Evolutionary conservation across 352 stramenopile species (phyloP), one percentile per base, ranked within the genome.

Genomic region (Labyrinthula sp.): DNA sequence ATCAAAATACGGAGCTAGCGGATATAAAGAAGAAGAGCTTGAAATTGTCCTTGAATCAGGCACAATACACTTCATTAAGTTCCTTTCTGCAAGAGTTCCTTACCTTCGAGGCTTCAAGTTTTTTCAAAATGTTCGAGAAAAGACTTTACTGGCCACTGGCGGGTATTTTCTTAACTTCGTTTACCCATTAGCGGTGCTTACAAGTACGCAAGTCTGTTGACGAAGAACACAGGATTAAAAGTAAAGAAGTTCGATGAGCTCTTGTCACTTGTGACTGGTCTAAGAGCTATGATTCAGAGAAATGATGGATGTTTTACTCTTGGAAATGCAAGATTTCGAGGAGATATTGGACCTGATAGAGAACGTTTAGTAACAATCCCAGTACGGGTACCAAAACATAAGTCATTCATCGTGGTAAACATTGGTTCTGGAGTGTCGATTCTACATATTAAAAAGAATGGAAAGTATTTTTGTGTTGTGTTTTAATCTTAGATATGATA

Each of bases 351-450:
- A 5, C 33, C 41, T 3, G 41, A 40, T 6, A 21, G 41, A 18
- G 34, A 49, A 23, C 29, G 34, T 14, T 48, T 49, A 18, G 29
- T 48, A 14, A 41, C 41, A 6, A 14, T 8, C 4, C 29, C 41
- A 7, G 29, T n/a, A 9, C 2, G 10, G 30, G 30, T 49, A 5
- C 30, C 43, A 15, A n/a, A 23, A 5, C 23, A 36, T 24, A 36
- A 37, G 5, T 30, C 30, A 14, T 49, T 49, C 33, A 30, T 49
- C 0, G 41, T 49, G 7, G 41, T 49, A 30, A 49, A 49, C 34
- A 49, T 49, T 49, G 41, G 41, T n/a, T 48, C 30, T 20, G 41
- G 41, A 14, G 41, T 49, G 9, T 49, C 41, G n/a, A 48, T 49
- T 49, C 30, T 49, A 21, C 41, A 49, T 20, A 48, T 30, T 24